Evolutionary conservation across 2,329 filamentous ascomycete species (phyloP).

Genomic region (Thermothelomyces thermophilus): DNA sequence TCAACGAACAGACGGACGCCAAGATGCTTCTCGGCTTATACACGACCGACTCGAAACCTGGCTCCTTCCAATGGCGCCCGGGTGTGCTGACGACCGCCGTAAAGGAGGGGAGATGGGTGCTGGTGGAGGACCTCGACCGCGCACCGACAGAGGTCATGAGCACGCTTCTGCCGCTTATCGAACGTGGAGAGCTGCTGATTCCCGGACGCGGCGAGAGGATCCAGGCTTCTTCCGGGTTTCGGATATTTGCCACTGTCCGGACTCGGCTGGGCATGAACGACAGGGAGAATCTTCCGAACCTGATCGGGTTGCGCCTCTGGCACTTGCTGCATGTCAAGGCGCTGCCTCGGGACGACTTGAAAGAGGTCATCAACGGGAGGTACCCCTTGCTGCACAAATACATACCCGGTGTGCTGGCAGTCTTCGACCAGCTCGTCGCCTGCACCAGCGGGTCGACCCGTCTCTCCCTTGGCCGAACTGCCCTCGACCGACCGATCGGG

Average conservation of each 20-base stretch:
- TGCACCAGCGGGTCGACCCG: conserved; percentile 32
- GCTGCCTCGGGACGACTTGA: conserved; percentile 63
- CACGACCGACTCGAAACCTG: conserved; percentile 77
- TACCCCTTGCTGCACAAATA: conserved; percentile 65
- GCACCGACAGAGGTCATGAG: conserved; percentile 94
- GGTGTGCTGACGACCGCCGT: conserved; percentile 93
- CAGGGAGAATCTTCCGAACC: conserved; percentile 59
- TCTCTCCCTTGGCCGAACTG: conserved; percentile 30
- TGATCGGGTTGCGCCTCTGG: conserved; percentile 86
- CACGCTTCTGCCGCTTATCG: conserved; percentile 84
- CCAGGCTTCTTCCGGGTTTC: conserved; percentile 75
- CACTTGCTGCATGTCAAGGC: conserved; percentile 62
- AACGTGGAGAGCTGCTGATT: conserved; percentile 83
- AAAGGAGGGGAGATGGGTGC: conserved; percentile 87
- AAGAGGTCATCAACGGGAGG: conserved; percentile 62
- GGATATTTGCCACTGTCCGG: conserved; percentile 85
- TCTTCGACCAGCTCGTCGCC: conserved; percentile 48
- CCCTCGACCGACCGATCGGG: conserved; percentile 44
- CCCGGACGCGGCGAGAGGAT: conserved; percentile 83
- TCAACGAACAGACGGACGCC: conserved; percentile 97
- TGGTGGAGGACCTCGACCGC: conserved; percentile 94
- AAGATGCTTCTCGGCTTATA: conserved; percentile 95
- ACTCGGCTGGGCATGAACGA: conserved; percentile 64
- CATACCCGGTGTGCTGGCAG: conserved; percentile 50
- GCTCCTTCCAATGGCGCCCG: conserved; percentile 85